These are phyloP conservation scores for Luvunga scandens DNA, from an alignment of 345 rosid species.

Conservation along the genomic window DNA sequence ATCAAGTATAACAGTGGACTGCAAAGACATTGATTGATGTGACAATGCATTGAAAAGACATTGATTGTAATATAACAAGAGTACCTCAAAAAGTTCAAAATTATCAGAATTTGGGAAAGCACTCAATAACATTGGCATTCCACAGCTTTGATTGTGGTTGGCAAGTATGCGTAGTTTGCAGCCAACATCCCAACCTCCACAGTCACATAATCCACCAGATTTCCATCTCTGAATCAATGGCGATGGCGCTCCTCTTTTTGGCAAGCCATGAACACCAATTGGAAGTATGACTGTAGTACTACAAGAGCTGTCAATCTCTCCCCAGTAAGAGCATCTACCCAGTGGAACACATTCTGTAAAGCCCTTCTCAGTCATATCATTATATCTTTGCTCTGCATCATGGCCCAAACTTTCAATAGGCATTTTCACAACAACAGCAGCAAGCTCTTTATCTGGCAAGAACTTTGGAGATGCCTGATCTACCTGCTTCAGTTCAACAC, in stretches of 20 bases:
- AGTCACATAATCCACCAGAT: slow-evolving; percentile 78
- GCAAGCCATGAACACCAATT: slow-evolving; percentile 71
- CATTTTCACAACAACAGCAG: slow-evolving; percentile 51
- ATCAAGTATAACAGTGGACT: neutral
- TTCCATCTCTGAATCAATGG: slow-evolving; percentile 73
- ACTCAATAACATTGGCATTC: slow-evolving; percentile 22
- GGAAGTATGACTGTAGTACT: slow-evolving; percentile 61
- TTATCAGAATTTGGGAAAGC: slow-evolving; percentile 23
- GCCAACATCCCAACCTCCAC: slow-evolving; percentile 99
- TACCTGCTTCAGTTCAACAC: slow-evolving; percentile 36
- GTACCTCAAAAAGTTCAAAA: slow-evolving; percentile 67
- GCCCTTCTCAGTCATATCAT: slow-evolving; percentile 8
- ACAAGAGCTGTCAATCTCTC: slow-evolving; percentile 18
- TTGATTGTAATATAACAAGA: neutral
- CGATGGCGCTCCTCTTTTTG: slow-evolving; percentile 57
- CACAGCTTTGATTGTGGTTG: slow-evolving; percentile 20
- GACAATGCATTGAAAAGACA: too few species aligned
- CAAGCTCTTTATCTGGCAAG: slow-evolving; percentile 53
- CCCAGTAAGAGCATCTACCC: slow-evolving; percentile 24
- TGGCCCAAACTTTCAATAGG: slow-evolving; percentile 20
- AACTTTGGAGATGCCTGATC: slow-evolving; percentile 32
- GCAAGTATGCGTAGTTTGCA: slow-evolving; percentile 60
- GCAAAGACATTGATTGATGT: neutral
- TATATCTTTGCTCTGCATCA: slow-evolving; percentile 16
- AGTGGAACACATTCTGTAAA: slow-evolving; percentile 17